Percentiles rank a stretch among this genome's conserved stretches.
Conservation (phyloP, 805 yeast species). For the Lipomyces chichibuensis region DNA sequence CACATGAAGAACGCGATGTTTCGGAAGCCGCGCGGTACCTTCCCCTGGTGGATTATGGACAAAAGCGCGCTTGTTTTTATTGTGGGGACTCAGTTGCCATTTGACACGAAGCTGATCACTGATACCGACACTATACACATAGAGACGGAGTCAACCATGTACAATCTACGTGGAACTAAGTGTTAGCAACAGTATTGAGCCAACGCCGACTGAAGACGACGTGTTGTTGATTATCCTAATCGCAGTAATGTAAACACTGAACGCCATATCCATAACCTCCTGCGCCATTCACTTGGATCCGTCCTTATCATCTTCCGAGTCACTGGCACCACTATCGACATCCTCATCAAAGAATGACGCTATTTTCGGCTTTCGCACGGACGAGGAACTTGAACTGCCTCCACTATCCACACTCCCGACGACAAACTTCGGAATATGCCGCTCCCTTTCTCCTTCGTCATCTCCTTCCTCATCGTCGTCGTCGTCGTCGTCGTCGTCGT, state of each 20-base stretch:
- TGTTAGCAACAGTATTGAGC: too few relatives aligned
- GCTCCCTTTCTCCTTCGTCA: slow-evolving; percentile 13
- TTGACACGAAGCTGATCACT: too few relatives aligned
- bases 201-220: too few relatives aligned
- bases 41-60: too few relatives aligned
- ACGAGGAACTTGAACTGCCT: slow-evolving; percentile 4
- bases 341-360: slow-evolving; percentile 32
- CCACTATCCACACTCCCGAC: slow-evolving; percentile 5
- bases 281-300: neutral
- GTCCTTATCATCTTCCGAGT: slow-evolving; percentile 7
- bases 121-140: too few relatives aligned
- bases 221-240: neutral
- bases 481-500: slow-evolving; percentile 5
- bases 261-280: neutral
- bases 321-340: slow-evolving; percentile 7
- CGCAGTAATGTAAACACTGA: neutral
- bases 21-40: too few relatives aligned
- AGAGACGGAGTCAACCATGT: too few relatives aligned
- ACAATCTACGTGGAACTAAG: too few relatives aligned
- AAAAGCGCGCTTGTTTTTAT: too few relatives aligned
- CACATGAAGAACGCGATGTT: too few relatives aligned
- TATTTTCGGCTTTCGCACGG: slow-evolving; percentile 16
- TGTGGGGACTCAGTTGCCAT: too few relatives aligned
- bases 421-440: slow-evolving; percentile 4
- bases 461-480: slow-evolving; percentile 13